Percentiles rank a stretch among this genome's conserved stretches.
Conservation (phyloP, 192 early-diverging fungal species). For the Coemansia sp. region DNA sequence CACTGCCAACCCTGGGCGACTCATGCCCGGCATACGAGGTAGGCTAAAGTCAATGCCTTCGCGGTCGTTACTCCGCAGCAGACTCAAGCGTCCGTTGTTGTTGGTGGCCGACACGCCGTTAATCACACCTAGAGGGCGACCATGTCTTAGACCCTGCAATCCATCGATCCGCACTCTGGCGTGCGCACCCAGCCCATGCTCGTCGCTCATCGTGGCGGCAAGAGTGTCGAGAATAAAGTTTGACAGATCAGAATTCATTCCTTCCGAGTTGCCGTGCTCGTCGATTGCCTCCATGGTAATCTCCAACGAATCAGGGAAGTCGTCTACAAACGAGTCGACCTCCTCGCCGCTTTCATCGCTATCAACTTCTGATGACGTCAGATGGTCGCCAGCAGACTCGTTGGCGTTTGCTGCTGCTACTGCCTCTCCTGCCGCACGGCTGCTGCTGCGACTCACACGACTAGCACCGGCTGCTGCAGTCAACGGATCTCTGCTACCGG, state of each 20-base stretch:
- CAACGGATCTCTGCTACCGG: conserved; percentile 7
- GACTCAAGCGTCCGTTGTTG: conserved; percentile 1
- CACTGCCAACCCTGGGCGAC: conserved; percentile 16
- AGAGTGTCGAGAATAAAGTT: conserved; percentile 38
- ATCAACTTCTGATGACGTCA: conserved; percentile 14
- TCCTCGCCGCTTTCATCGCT: conserved; percentile 34
- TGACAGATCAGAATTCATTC: conserved; percentile 12
- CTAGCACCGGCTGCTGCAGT: neutral
- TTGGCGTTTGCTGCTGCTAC: conserved; percentile 5
- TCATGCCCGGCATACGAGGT: conserved; percentile 26
- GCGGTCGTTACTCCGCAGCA: neutral
- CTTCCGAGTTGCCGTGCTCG: conserved; percentile 7
- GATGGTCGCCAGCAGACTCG: conserved; percentile 7
- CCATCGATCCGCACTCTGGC: conserved; percentile 10
- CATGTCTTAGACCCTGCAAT: conserved; percentile 7
- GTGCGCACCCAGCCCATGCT: neutral
- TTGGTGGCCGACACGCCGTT: conserved; percentile 20
- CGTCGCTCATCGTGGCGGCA: conserved; percentile 12
- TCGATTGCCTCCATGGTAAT: conserved; percentile 49
- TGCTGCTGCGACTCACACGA: conserved; percentile 1
- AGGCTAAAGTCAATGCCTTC: conserved; percentile 14
- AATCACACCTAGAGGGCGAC: conserved; percentile 20
- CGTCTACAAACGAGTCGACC: conserved; percentile 28
- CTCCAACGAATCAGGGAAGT: conserved; percentile 31
- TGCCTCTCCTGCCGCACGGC: conserved; percentile 8